Evolutionary conservation across 129 eudicot genomes (phyloP).

Genomic region (Apium graveolens): DNA sequence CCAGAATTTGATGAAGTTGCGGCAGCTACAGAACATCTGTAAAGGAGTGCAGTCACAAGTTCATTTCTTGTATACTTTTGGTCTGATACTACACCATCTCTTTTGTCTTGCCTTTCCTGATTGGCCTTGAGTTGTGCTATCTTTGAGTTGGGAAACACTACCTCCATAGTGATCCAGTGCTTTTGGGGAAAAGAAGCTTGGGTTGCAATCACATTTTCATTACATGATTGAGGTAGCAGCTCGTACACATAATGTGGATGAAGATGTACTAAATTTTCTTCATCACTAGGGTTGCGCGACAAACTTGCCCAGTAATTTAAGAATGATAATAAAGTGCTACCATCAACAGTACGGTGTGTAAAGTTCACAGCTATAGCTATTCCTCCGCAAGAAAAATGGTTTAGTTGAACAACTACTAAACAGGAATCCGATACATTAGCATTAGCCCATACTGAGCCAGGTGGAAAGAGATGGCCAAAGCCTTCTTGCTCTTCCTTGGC

Average conservation of each 20-base stretch:
- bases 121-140: neutral
- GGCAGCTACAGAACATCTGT: constrained; percentile 11
- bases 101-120: no score
- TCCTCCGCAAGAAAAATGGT: neutral
- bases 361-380: neutral
- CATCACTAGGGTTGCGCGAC: neutral
- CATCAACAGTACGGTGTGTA: neutral
- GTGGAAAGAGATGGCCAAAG: constrained; percentile 13
- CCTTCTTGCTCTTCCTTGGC: neutral
- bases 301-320: neutral
- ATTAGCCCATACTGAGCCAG: constrained; percentile 4
- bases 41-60: constrained; percentile 19
- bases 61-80: constrained; percentile 2
- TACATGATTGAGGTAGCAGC: neutral
- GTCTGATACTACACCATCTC: no score
- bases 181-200: neutral
- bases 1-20: neutral
- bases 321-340: neutral
- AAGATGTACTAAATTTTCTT: neutral
- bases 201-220: neutral
- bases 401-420: neutral
- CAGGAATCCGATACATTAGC: no score
- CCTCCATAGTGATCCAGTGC: neutral
- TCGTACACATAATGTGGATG: neutral
- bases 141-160: neutral